Evolutionary conservation across 306 rosid species (phyloP).

Genomic region (Argentina anserina): DNA sequence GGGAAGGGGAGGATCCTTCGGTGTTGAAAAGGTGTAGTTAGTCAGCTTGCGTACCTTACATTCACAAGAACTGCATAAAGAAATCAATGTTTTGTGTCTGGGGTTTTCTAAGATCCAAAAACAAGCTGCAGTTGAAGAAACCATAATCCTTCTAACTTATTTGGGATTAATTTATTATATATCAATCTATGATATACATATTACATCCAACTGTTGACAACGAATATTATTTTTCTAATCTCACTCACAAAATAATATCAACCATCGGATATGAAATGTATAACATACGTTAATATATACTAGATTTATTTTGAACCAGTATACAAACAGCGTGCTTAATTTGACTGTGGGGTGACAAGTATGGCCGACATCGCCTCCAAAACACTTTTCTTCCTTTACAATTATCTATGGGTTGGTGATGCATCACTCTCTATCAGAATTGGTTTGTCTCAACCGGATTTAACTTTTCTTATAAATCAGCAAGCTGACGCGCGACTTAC

Average conservation of each 20-base stretch:
- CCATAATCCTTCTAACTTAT: slow-evolving; percentile 2
- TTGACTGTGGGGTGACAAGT: slow-evolving; percentile 36
- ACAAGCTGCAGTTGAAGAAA: slow-evolving; percentile 12
- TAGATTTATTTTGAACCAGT: too few relatives aligned
- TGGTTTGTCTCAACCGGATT: not conserved
- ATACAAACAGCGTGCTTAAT: not conserved
- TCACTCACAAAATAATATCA: too few relatives aligned
- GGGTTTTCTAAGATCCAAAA: not conserved
- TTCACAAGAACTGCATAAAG: not conserved
- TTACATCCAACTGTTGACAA: too few relatives aligned
- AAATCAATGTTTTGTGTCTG: slow-evolving; percentile 4
- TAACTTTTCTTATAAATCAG: not conserved
- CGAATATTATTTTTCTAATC: too few relatives aligned
- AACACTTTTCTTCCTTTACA: slow-evolving; percentile 15
- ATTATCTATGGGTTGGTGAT: slow-evolving; percentile 21
- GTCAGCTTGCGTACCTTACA: slow-evolving; percentile 2
- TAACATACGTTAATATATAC: too few relatives aligned
- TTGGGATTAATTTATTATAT: too few relatives aligned
- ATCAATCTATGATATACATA: too few relatives aligned
- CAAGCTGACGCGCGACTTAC: not conserved
- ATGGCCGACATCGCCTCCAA: slow-evolving; percentile 48
- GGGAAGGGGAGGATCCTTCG: not conserved
- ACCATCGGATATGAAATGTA: too few relatives aligned
- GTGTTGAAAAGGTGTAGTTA: slow-evolving; percentile 13
- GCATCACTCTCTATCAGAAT: slow-evolving; percentile 18